phyloP scores from a whole-genome alignment of 1,284 basidiomycete genomes.

The Quambalaria eucalypti region DNA sequence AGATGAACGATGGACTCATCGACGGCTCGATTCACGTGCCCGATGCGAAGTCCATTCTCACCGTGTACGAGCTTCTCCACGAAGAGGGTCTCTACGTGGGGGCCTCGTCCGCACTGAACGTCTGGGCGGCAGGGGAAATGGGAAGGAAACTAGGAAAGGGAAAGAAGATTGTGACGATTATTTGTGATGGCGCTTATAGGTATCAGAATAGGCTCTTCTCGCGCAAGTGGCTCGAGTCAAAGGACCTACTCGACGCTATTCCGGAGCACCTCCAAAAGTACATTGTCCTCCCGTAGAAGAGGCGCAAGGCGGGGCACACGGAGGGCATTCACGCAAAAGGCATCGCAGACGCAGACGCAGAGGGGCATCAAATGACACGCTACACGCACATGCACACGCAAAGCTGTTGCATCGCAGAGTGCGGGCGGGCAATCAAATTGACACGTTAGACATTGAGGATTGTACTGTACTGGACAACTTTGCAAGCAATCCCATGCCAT shows the following conservation, averaged over 20 bases:
- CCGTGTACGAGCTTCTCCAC: conserved; percentile 87
- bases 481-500: no score
- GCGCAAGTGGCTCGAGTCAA: conserved; percentile 81
- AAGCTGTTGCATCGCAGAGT: no score
- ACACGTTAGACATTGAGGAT: no score
- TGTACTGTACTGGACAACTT: no score
- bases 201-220: conserved; percentile 94
- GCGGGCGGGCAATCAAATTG: no score
- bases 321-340: no score
- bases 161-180: conserved; percentile 72
- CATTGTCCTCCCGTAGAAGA: conserved; percentile 57
- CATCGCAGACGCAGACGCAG: no score
- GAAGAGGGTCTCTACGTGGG: conserved; percentile 91
- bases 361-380: no score
- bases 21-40: conserved; percentile 76
- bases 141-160: conserved; percentile 74
- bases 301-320: no score
- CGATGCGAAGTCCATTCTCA: conserved; percentile 80
- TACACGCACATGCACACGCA: no score
- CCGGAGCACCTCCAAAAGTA: conserved; percentile 81
- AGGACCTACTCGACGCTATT: conserved; percentile 69
- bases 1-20: conserved; percentile 60
- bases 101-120: conserved; percentile 90
- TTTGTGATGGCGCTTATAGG: conserved; percentile 90
- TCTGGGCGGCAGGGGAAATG: conserved; percentile 82